phyloP scores from a whole-genome alignment of 2,329 filamentous ascomycete genomes.

The Diaporthe vaccinii region DNA sequence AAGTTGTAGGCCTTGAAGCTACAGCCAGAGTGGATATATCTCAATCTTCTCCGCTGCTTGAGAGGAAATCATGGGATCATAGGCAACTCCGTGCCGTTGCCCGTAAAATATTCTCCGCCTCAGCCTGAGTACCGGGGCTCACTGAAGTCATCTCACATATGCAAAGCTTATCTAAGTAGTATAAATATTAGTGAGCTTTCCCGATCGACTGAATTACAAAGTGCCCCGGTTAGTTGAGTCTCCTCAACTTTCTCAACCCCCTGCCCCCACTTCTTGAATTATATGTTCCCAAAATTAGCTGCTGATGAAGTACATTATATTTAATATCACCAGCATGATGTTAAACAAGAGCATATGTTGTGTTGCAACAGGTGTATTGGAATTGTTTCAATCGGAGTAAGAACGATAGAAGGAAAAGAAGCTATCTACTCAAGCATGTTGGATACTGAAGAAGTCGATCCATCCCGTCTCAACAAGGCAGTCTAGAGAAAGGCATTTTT shows the following conservation, averaged over 20 bases:
- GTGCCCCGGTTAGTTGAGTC: background rate
- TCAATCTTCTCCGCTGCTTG: too few relatives aligned
- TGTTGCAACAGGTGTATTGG: background rate
- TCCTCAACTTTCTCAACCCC: background rate
- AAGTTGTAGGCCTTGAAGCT: too few relatives aligned
- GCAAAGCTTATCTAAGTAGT: background rate
- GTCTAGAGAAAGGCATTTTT: slow-evolving; percentile 4
- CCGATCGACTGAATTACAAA: background rate
- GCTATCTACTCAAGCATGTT: background rate
- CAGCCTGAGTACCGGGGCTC: too few relatives aligned
- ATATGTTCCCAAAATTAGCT: background rate
- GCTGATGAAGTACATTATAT: background rate
- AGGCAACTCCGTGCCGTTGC: too few relatives aligned
- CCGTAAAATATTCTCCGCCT: too few relatives aligned
- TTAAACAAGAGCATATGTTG: background rate
- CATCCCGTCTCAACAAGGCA: background rate
- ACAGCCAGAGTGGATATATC: too few relatives aligned
- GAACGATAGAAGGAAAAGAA: background rate
- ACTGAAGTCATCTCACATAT: too few relatives aligned
- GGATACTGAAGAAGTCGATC: background rate
- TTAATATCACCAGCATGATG: background rate
- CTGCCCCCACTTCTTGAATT: background rate
- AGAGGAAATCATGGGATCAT: too few relatives aligned
- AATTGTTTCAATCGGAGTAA: background rate
- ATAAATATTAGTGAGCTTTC: background rate